Conservation (phyloP, 2,329 filamentous ascomycete species). For the Ascomycota sp. region DNA sequence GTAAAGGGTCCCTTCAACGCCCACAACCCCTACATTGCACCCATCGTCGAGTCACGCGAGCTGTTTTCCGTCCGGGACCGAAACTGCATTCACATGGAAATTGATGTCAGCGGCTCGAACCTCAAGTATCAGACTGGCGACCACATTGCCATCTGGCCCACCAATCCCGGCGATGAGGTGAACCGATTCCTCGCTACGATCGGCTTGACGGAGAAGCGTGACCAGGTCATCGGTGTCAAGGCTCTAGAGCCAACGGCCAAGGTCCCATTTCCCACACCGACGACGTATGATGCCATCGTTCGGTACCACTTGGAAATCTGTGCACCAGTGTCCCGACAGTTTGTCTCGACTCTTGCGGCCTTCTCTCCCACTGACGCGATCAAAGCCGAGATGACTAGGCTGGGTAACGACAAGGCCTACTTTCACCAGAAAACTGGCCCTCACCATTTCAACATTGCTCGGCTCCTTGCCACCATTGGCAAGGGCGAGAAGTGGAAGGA, state of each 20-base stretch:
- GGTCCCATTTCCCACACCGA: conserved; percentile 91
- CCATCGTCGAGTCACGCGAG: conserved; percentile 77
- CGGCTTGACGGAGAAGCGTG: conserved; percentile 53
- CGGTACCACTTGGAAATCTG: conserved; percentile 96
- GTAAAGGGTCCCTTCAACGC: conserved; percentile 84
- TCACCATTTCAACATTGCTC: conserved; percentile 75
- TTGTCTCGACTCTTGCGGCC: conserved; percentile 65
- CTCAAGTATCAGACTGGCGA: conserved; percentile 90
- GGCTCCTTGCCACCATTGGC: conserved; percentile 54
- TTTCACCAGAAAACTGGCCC: conserved; percentile 72
- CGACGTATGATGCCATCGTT: conserved; percentile 81
- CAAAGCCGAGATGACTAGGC: conserved; percentile 73
- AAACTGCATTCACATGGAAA: conserved; percentile 92
- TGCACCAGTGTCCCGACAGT: conserved; percentile 88
- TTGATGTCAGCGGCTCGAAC: conserved; percentile 77
- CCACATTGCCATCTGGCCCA: conserved; percentile 94
- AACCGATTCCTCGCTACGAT: conserved; percentile 71
- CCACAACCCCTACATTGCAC: conserved; percentile 92
- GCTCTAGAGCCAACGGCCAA: conserved; percentile 87
- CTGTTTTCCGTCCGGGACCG: conserved; percentile 75
- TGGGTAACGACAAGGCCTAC: conserved; percentile 86
- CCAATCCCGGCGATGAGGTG: conserved; percentile 80
- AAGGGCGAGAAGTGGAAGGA: conserved; percentile 59
- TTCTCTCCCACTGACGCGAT: conserved; percentile 72
- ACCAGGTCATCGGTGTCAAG: conserved; percentile 74